These are phyloP conservation scores for Spirogloea muscicola DNA, from an alignment of 139 green algal genomes.

Conservation along the genomic window DNA sequence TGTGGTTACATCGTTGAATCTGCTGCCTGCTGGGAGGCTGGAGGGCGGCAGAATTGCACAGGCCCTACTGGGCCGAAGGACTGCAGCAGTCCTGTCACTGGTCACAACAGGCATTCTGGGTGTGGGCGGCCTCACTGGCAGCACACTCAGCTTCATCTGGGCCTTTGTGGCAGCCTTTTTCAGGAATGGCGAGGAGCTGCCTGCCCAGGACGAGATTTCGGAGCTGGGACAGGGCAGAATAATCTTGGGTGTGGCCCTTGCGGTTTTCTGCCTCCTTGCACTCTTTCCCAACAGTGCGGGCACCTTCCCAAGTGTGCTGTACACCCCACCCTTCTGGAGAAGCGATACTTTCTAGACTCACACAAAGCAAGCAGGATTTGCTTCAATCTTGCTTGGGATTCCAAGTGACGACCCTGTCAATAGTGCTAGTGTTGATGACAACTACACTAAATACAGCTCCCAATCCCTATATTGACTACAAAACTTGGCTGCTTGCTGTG, in stretches of 20 bases:
- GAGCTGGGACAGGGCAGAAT: slow-evolving; percentile 3
- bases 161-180: slow-evolving; percentile 30
- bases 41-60: slow-evolving; percentile 39
- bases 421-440: too few relatives aligned
- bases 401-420: too few relatives aligned
- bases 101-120: slow-evolving; percentile 14
- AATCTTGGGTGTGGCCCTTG: slow-evolving; percentile 20
- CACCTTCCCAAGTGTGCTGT: slow-evolving; percentile 35
- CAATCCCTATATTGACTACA: too few relatives aligned
- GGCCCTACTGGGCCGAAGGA: slow-evolving; percentile 19
- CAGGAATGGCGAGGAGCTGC: slow-evolving; percentile 28
- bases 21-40: slow-evolving; percentile 23
- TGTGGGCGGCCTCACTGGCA: slow-evolving; percentile 21
- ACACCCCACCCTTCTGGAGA: slow-evolving; percentile 19
- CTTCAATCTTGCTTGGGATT: too few relatives aligned
- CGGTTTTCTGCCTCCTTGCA: slow-evolving; percentile 18
- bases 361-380: too few relatives aligned
- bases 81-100: not conserved
- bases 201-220: slow-evolving; percentile 30
- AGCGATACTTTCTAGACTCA: too few relatives aligned
- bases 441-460: too few relatives aligned
- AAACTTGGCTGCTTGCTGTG: too few relatives aligned
- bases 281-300: slow-evolving; percentile 41
- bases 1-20: slow-evolving; percentile 30
- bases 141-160: slow-evolving; percentile 38